These are phyloP conservation scores for Talaromyces thailandensis DNA, from an alignment of 495 filamentous ascomycete genomes.

Conservation along the genomic window DNA sequence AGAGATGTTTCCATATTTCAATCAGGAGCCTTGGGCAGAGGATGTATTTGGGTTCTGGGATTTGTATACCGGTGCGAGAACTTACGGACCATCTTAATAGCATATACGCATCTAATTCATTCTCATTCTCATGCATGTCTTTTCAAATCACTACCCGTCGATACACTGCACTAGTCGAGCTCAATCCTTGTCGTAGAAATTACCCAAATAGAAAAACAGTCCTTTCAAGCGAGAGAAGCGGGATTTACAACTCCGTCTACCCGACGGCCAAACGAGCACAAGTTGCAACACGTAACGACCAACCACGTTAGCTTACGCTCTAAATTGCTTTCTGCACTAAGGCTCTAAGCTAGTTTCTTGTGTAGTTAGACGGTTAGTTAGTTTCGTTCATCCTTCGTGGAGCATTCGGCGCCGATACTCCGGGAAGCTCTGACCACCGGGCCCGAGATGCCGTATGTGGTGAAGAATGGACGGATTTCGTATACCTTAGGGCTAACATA, in stretches of 20 bases:
- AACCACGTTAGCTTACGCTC: neutral
- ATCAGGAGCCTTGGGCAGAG: constrained; percentile 7
- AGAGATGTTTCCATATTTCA: constrained; percentile 7
- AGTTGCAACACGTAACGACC: neutral
- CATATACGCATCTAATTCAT: neutral
- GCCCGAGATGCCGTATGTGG: neutral
- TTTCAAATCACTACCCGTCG: too few species aligned
- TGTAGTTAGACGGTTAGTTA: too few species aligned
- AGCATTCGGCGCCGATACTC: neutral
- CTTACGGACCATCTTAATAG: neutral
- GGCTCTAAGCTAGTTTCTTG: too few species aligned
- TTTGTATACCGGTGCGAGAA: neutral
- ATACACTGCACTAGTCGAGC: neutral
- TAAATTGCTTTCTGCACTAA: neutral
- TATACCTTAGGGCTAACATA: too few species aligned
- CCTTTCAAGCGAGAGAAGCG: neutral
- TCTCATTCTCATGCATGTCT: neutral
- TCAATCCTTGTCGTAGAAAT: neutral
- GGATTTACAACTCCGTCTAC: neutral
- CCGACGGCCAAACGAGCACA: neutral
- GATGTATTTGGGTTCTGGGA: constrained; percentile 10
- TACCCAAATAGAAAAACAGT: neutral
- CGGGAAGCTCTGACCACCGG: neutral
- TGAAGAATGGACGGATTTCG: neutral
- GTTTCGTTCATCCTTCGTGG: too few species aligned